Conservation (phyloP, 139 green algal species). For the Raphidocelis subcapitata region DNA sequence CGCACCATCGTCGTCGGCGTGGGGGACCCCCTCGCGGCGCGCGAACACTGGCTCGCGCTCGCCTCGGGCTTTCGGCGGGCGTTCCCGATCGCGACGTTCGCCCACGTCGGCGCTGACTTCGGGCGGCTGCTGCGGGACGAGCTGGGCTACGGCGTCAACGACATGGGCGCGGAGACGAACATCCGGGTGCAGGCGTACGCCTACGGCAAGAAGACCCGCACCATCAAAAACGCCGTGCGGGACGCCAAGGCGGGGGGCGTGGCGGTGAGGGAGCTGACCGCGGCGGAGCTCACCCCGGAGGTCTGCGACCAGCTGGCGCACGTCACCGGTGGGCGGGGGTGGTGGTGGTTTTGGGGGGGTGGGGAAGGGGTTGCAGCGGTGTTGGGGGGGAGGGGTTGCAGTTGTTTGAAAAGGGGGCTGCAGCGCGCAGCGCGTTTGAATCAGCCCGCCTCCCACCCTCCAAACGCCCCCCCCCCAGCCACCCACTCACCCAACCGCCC, state of each 20-base stretch:
- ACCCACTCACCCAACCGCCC: no score
- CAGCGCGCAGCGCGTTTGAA: no score
- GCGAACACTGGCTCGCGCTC: neutral
- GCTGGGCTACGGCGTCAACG: constrained; percentile 24
- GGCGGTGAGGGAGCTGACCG: constrained; percentile 6
- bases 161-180: constrained; percentile 22
- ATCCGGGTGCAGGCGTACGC: constrained; percentile 20
- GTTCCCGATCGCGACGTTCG: constrained; percentile 13
- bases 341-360: no score
- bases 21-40: constrained; percentile 10
- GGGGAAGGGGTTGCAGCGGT: no score
- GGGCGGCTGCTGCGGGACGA: constrained; percentile 6
- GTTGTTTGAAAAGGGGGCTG: no score
- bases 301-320: constrained; percentile 13
- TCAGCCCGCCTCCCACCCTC: no score
- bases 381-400: no score
- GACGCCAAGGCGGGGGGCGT: constrained; percentile 10
- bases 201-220: constrained; percentile 9
- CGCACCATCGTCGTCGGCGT: constrained; percentile 6
- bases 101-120: constrained; percentile 16
- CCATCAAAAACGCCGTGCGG: constrained; percentile 3
- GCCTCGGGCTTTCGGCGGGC: neutral
- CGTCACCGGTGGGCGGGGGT: no score
- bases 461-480: no score
- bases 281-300: constrained; percentile 12